Percentiles rank a stretch among this genome's conserved stretches.
phyloP scores from a whole-genome alignment of 192 early-diverging fungal species.

The Spizellomyces sp. region DNA sequence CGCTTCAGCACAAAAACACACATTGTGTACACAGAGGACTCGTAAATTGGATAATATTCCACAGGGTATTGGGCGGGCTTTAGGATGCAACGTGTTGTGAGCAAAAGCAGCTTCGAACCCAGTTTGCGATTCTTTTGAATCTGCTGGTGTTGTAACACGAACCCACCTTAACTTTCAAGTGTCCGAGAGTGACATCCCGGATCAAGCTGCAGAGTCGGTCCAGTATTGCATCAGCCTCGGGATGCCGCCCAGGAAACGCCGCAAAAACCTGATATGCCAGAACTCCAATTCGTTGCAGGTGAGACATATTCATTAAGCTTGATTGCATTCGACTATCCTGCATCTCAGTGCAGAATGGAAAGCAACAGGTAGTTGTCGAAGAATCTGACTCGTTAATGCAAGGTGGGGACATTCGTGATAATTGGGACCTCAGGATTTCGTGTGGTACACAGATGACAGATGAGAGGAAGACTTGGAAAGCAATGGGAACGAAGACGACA shows the following conservation, averaged over 20 bases:
- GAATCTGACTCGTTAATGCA: too few species aligned
- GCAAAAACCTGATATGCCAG: conserved; percentile 2
- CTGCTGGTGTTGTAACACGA: not conserved
- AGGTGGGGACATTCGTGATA: too few species aligned
- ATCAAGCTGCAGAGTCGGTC: not conserved
- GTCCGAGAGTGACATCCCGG: not conserved
- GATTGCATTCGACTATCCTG: too few species aligned
- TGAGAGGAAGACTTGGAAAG: too few species aligned
- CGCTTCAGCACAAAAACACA: conserved; percentile 47
- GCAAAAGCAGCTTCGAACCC: not conserved
- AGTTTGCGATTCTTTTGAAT: too few species aligned
- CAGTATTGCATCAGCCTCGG: not conserved
- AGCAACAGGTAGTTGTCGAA: too few species aligned
- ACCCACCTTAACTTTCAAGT: not conserved
- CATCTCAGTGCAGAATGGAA: too few species aligned
- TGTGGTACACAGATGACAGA: too few species aligned
- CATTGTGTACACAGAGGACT: conserved; percentile 38
- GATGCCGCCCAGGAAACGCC: conserved; percentile 1
- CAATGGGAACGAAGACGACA: too few species aligned
- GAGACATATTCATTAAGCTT: not conserved
- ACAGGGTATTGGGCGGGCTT: conserved; percentile 22
- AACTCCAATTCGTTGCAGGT: not conserved
- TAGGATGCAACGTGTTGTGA: not conserved
- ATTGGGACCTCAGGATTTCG: too few species aligned
- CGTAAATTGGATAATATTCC: conserved; percentile 43